A percentile compares a stretch with the other conserved stretches of the same genome.
These are phyloP conservation scores for Kondoa subrosea DNA, from an alignment of 768 basidiomycete species.

Conservation along the genomic window DNA sequence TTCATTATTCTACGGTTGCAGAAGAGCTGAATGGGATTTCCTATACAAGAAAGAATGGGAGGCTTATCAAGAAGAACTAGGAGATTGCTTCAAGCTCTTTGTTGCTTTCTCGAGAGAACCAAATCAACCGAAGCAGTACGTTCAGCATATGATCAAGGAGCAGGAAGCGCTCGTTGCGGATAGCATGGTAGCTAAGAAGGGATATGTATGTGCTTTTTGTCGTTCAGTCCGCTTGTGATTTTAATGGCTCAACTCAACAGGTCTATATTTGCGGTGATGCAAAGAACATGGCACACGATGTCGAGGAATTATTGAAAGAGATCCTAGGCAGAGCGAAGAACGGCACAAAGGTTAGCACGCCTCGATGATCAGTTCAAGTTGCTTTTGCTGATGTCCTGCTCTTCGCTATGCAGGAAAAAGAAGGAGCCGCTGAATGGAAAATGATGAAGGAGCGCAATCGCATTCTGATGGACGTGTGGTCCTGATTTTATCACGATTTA, in stretches of 20 bases:
- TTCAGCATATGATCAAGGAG: conserved; percentile 92
- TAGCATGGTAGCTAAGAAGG: conserved; percentile 80
- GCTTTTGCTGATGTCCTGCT: background rate
- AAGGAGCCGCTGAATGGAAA: conserved; percentile 82
- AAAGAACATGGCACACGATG: conserved; percentile 85
- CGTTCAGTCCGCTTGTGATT: too few species aligned
- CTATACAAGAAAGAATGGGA: conserved; percentile 94
- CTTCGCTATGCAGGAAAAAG: conserved; percentile 45
- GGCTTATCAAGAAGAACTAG: conserved; percentile 62
- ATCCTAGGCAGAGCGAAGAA: conserved; percentile 82
- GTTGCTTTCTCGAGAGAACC: conserved; percentile 81
- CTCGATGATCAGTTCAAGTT: background rate
- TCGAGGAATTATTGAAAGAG: conserved; percentile 65
- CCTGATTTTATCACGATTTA: too few species aligned
- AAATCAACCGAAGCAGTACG: conserved; percentile 90
- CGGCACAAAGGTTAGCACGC: conserved; percentile 41
- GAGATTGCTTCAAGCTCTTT: conserved; percentile 78
- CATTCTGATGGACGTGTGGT: conserved; percentile 37
- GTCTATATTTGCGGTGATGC: conserved; percentile 25
- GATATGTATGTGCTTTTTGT: conserved; percentile 41
- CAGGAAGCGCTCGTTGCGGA: conserved; percentile 65
- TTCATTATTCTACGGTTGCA: conserved; percentile 90
- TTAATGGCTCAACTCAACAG: conserved; percentile 78
- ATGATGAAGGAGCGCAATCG: conserved; percentile 72
- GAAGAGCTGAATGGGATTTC: conserved; percentile 72